These are phyloP conservation scores for Aspergillus tamarii DNA, from an alignment of 2,329 filamentous ascomycete species.

Conservation along the genomic window DNA sequence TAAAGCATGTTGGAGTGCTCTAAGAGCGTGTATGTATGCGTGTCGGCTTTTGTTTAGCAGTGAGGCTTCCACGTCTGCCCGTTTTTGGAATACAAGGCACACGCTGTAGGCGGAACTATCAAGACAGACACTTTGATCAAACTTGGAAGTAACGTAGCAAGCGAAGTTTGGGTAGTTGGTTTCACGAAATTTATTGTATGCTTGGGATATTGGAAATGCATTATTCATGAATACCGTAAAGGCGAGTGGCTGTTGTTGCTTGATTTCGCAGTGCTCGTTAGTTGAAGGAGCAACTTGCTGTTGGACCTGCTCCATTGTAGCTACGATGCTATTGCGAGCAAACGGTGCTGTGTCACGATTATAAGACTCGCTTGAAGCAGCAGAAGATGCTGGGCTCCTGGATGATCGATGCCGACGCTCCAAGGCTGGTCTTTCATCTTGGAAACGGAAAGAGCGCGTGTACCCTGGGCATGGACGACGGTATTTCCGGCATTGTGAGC, in stretches of 20 bases:
- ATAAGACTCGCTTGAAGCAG: not conserved
- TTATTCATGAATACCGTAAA: conserved; percentile 32
- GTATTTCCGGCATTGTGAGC: conserved; percentile 41
- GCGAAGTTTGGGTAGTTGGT: conserved; percentile 26
- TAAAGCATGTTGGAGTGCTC: conserved; percentile 33
- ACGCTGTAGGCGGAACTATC: conserved; percentile 32
- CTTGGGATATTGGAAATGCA: conserved; percentile 33
- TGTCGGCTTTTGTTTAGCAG: conserved; percentile 28
- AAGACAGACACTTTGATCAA: conserved; percentile 27
- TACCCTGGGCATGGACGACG: conserved; percentile 43
- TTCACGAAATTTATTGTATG: conserved; percentile 31
- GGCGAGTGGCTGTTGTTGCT: conserved; percentile 24
- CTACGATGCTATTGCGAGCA: conserved; percentile 30
- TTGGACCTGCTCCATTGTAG: conserved; percentile 25
- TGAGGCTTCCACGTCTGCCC: conserved; percentile 1
- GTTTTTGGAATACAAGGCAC: conserved; percentile 31
- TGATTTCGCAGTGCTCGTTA: not conserved
- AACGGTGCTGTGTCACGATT: conserved; percentile 15
- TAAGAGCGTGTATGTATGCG: conserved; percentile 38
- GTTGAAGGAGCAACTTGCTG: not conserved
- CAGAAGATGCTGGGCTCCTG: not conserved
- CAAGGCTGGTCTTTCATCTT: conserved; percentile 42
- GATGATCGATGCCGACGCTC: conserved; percentile 31
- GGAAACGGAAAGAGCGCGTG: conserved; percentile 38
- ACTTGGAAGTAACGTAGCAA: conserved; percentile 27